Conservation (phyloP, 371 early-diverging fungal species). For the Dichotomocladium elegans region DNA sequence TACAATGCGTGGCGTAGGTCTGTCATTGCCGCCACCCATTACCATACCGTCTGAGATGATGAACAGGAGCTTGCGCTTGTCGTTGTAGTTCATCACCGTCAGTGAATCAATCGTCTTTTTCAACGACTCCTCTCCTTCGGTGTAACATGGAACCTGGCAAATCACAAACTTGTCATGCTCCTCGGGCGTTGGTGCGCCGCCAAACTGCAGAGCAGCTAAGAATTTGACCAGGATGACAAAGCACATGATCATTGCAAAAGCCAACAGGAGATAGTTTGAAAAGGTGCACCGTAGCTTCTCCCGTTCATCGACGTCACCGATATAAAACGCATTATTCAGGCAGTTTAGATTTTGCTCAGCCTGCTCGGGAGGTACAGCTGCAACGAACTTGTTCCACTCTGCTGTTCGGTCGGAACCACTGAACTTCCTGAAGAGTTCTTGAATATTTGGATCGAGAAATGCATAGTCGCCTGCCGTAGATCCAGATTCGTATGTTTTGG, state of each 20-base stretch:
- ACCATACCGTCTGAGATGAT: conserved; percentile 93
- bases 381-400: conserved; percentile 50
- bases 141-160: conserved; percentile 82
- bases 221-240: conserved; percentile 88
- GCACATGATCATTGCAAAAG: conserved; percentile 75
- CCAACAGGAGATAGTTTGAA: conserved; percentile 84
- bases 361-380: conserved; percentile 24
- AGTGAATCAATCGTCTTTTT: conserved; percentile 93
- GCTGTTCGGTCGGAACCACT: conserved; percentile 66
- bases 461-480: conserved; percentile 39
- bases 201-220: conserved; percentile 84
- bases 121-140: conserved; percentile 78
- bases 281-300: conserved; percentile 79
- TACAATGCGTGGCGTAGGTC: conserved; percentile 96
- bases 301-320: conserved; percentile 86
- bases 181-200: conserved; percentile 67
- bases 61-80: conserved; percentile 93
- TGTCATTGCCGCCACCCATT: conserved; percentile 95
- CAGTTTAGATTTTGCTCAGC: conserved; percentile 57
- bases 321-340: conserved; percentile 82
- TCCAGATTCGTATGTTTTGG: conserved; percentile 34
- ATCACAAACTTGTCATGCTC: conserved; percentile 92
- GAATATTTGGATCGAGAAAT: conserved; percentile 51
- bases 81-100: conserved; percentile 86
- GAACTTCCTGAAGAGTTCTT: conserved; percentile 63